Conservation (phyloP, 108 stramenopile genomes). For the Craspedostauros australis region DNA sequence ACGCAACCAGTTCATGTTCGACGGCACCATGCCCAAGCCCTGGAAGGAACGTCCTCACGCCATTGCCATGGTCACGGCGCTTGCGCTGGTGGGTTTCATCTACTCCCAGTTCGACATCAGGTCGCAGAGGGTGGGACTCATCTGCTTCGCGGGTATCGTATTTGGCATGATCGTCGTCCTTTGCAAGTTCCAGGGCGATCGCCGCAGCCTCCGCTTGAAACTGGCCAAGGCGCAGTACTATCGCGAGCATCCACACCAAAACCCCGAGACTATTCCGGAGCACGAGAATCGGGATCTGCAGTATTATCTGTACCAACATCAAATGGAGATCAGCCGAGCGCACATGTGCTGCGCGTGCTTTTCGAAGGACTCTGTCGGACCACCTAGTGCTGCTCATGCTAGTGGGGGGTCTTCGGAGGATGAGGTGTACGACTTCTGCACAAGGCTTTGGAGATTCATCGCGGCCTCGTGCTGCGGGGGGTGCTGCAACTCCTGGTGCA, state of each 20-base stretch:
- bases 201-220: too few species aligned
- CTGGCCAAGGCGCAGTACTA: conserved; percentile 10
- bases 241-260: conserved; percentile 6
- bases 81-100: conserved; percentile 7
- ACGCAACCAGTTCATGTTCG: conserved; percentile 28
- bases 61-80: conserved; percentile 4
- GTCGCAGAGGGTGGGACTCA: conserved; percentile 11
- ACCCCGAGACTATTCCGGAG: conserved; percentile 8
- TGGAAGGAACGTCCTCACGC: conserved; percentile 18
- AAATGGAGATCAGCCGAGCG: neutral
- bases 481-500: conserved; percentile 30
- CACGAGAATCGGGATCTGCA: neutral
- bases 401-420: neutral
- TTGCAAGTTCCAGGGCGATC: too few species aligned
- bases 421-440: conserved; percentile 15
- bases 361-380: conserved; percentile 7
- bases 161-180: neutral
- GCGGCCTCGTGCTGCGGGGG: conserved; percentile 23
- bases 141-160: conserved; percentile 8
- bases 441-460: conserved; percentile 11
- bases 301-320: neutral
- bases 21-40: conserved; percentile 20
- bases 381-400: conserved; percentile 4
- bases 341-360: conserved; percentile 24
- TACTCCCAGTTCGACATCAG: conserved; percentile 23